Conservation (phyloP, 2,329 filamentous ascomycete genomes). For the Aspergillus thermomutatus region DNA sequence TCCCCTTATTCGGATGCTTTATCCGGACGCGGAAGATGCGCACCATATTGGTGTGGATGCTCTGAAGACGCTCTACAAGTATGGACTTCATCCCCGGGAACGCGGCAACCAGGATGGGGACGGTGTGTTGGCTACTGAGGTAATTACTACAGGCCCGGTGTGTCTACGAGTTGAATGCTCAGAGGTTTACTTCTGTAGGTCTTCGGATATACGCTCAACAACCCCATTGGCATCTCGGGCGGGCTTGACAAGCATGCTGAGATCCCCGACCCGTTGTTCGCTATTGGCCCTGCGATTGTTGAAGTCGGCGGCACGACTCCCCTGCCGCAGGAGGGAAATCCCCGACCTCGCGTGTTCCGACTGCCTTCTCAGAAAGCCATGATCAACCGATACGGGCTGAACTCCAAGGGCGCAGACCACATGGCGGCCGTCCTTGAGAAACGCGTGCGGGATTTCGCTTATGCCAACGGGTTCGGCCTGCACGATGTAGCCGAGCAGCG, state of each 20-base stretch:
- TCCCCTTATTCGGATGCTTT: slow-evolving; percentile 40
- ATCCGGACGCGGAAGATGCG: slow-evolving; percentile 69
- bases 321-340: slow-evolving; percentile 82
- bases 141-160: slow-evolving; percentile 9
- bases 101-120: slow-evolving; percentile 59
- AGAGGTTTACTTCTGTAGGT: slow-evolving; percentile 44
- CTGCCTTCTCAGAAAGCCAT: slow-evolving; percentile 78
- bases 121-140: slow-evolving; percentile 54
- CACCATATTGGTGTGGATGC: slow-evolving; percentile 73
- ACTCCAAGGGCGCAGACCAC: slow-evolving; percentile 83
- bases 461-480: slow-evolving; percentile 62
- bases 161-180: slow-evolving; percentile 1
- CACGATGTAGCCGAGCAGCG: slow-evolving; percentile 63
- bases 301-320: slow-evolving; percentile 92
- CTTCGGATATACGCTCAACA: slow-evolving; percentile 73
- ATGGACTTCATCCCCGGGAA: slow-evolving; percentile 79
- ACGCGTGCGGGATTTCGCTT: slow-evolving; percentile 74
- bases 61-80: slow-evolving; percentile 68
- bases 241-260: slow-evolving; percentile 94
- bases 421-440: slow-evolving; percentile 77
- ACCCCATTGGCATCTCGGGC: slow-evolving; percentile 91
- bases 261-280: slow-evolving; percentile 79
- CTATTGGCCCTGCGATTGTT: slow-evolving; percentile 78
- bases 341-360: slow-evolving; percentile 82
- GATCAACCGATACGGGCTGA: slow-evolving; percentile 94